phyloP scores from a whole-genome alignment of 345 rosid genomes.

The Psidium guajava region DNA sequence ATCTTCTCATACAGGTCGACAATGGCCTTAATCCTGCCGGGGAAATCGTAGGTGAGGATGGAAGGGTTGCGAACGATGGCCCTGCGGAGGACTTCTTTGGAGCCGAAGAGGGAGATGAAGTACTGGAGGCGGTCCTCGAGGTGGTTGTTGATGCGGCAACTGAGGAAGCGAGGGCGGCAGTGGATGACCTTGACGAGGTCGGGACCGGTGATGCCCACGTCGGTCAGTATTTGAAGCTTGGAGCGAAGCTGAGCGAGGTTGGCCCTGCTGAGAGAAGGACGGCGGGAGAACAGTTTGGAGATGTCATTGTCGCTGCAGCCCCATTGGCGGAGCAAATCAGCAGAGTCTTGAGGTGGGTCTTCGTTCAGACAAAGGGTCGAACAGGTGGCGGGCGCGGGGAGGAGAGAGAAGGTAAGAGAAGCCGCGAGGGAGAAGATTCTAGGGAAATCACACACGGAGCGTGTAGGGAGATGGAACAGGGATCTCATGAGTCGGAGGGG shows the following conservation, averaged over 20 bases:
- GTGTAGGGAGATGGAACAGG: neutral
- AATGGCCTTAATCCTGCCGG: slow-evolving; percentile 38
- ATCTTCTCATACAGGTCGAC: slow-evolving; percentile 41
- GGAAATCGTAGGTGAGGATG: slow-evolving; percentile 56
- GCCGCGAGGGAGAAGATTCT: neutral
- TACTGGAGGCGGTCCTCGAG: slow-evolving; percentile 62
- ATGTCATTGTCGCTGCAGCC: slow-evolving; percentile 65
- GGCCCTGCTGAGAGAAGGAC: slow-evolving; percentile 49
- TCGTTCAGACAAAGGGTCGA: slow-evolving; percentile 53
- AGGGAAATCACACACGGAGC: neutral
- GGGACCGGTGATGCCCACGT: slow-evolving; percentile 41
- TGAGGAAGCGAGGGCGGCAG: slow-evolving; percentile 71
- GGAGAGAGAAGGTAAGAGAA: neutral
- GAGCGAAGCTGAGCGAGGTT: slow-evolving; percentile 30
- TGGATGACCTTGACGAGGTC: slow-evolving; percentile 73
- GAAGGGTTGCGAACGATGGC: slow-evolving; percentile 74
- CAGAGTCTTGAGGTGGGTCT: slow-evolving; percentile 8
- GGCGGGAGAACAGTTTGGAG: slow-evolving; percentile 27
- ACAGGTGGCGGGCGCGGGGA: slow-evolving; percentile 21
- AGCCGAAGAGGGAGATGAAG: slow-evolving; percentile 35
- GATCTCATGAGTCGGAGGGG: neutral
- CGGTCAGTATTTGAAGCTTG: slow-evolving; percentile 40
- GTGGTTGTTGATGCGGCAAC: slow-evolving; percentile 36
- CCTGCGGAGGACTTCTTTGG: slow-evolving; percentile 44
- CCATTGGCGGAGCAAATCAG: slow-evolving; percentile 43